phyloP scores from a whole-genome alignment of 495 filamentous ascomycete species.

The Copromyces sp. region DNA sequence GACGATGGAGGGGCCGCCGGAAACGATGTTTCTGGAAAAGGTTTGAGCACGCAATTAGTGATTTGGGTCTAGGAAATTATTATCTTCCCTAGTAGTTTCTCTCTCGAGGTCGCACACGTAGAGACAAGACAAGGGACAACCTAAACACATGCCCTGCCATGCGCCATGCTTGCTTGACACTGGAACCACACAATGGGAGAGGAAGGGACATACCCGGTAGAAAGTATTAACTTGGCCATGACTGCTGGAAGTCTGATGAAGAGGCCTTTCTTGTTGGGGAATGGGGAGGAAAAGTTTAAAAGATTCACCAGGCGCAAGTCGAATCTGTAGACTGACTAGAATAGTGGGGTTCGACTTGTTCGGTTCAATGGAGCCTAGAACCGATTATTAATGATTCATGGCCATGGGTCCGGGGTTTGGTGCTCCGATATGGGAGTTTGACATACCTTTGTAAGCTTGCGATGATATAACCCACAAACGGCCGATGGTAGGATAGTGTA shows the following conservation, averaged over 20 bases:
- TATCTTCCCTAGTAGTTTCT: neutral
- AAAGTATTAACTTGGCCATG: conserved; percentile 76
- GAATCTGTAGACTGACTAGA: neutral
- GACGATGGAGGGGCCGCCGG: conserved; percentile 66
- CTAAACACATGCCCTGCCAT: neutral
- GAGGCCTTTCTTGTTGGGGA: neutral
- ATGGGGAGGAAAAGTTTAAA: neutral
- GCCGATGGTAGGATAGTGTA: neutral
- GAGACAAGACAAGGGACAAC: neutral
- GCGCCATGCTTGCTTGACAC: neutral
- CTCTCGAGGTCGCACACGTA: neutral
- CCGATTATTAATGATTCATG: neutral
- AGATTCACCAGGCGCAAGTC: neutral
- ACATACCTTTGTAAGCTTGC: neutral
- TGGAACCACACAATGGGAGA: neutral
- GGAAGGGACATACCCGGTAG: conserved; percentile 58
- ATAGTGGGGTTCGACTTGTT: neutral
- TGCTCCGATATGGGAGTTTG: neutral
- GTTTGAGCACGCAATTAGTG: conserved; percentile 14
- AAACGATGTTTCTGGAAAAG: conserved; percentile 67
- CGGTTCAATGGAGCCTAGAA: neutral
- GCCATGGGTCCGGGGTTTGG: neutral
- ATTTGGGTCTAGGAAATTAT: neutral
- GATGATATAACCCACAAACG: neutral
- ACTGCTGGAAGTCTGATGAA: neutral